These are phyloP conservation scores for Arbutus unedo DNA, from an alignment of 148 eudicot genomes.

Conservation along the genomic window DNA sequence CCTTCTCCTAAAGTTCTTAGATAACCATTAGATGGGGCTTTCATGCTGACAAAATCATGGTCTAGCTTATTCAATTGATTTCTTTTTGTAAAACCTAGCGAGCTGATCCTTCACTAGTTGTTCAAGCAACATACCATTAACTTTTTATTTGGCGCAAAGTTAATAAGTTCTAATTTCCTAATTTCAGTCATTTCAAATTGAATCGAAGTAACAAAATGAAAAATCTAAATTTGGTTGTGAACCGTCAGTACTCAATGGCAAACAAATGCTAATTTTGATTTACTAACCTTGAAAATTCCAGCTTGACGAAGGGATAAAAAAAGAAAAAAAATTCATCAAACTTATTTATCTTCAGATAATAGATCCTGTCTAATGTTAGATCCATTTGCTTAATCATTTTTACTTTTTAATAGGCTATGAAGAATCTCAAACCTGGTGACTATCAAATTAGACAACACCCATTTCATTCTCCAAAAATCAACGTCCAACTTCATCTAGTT, in stretches of 20 bases:
- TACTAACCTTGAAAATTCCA: background rate
- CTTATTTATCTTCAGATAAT: background rate
- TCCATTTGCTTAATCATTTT: too few species aligned
- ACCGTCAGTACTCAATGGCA: background rate
- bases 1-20: constrained; percentile 44
- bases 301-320: background rate
- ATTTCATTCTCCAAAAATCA: too few species aligned
- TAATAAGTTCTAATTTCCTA: background rate
- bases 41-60: constrained; percentile 37
- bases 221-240: background rate
- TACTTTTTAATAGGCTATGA: too few species aligned
- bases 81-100: background rate
- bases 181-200: background rate
- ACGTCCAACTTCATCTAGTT: too few species aligned
- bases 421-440: too few species aligned
- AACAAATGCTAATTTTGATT: background rate
- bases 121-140: background rate
- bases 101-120: background rate
- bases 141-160: background rate
- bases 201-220: background rate
- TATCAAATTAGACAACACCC: too few species aligned
- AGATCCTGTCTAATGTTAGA: too few species aligned
- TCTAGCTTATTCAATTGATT: constrained; percentile 4
- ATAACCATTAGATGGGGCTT: constrained; percentile 71
- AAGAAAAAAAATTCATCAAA: background rate